Evolutionary conservation across 805 yeast genomes (phyloP).

Genomic region (Pichia cephalocereana): DNA sequence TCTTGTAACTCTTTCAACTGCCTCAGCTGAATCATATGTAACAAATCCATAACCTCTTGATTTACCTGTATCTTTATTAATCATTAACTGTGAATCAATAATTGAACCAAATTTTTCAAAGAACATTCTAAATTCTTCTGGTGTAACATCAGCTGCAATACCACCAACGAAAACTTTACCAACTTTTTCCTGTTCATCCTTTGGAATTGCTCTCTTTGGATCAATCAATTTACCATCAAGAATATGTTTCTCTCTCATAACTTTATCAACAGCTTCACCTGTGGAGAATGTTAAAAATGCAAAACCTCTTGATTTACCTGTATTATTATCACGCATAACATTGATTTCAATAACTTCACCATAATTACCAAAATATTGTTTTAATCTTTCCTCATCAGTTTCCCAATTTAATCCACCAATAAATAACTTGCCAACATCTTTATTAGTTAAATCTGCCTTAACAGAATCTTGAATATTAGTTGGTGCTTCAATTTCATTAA

Average conservation of each 20-base stretch:
- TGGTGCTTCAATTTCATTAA: slow-evolving; percentile 8
- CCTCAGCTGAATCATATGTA: slow-evolving; percentile 89
- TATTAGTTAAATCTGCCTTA: slow-evolving; percentile 41
- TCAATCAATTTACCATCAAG: slow-evolving; percentile 94
- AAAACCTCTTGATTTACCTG: slow-evolving; percentile 91
- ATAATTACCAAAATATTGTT: slow-evolving; percentile 72
- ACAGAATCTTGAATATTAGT: slow-evolving; percentile 20
- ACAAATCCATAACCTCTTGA: slow-evolving; percentile 97
- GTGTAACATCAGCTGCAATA: slow-evolving; percentile 87
- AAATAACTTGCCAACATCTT: slow-evolving; percentile 86
- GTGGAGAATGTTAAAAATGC: slow-evolving; percentile 85
- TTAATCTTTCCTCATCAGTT: slow-evolving; percentile 81
- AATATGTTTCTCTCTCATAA: slow-evolving; percentile 76
- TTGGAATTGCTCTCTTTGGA: slow-evolving; percentile 95
- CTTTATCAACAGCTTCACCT: slow-evolving; percentile 77
- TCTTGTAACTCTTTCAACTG: slow-evolving; percentile 81
- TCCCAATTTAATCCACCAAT: slow-evolving; percentile 98
- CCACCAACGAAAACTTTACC: slow-evolving; percentile 98
- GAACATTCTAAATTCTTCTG: slow-evolving; percentile 77
- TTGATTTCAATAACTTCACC: slow-evolving; percentile 86
- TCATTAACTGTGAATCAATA: slow-evolving; percentile 93
- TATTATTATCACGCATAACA: slow-evolving; percentile 81
- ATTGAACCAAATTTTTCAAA: slow-evolving; percentile 84
- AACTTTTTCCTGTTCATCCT: slow-evolving; percentile 93
- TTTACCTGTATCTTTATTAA: slow-evolving; percentile 94